Evolutionary conservation across 306 rosid genomes (phyloP).

Genomic region (Begonia loranthoides): DNA sequence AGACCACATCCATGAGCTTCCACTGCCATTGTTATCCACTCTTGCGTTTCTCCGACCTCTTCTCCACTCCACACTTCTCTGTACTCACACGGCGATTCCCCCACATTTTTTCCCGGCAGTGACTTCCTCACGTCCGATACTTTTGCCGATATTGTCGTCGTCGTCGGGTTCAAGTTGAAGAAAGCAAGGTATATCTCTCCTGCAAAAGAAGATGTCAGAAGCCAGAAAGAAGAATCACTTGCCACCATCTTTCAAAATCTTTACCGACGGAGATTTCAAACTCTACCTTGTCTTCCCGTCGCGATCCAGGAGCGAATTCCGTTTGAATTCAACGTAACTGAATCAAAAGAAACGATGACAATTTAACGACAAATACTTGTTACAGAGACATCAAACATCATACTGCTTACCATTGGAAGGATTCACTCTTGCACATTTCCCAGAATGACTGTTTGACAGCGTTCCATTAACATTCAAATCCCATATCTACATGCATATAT

Average conservation of each 20-base stretch:
- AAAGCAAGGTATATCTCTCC: too few species aligned
- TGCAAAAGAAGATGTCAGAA: conserved; percentile 1
- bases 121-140: too few species aligned
- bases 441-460: conserved; percentile 54
- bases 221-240: neutral
- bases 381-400: too few species aligned
- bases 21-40: conserved; percentile 29
- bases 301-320: conserved; percentile 86
- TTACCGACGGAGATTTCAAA: too few species aligned
- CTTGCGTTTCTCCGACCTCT: conserved; percentile 14
- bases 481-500: conserved; percentile 45
- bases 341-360: neutral
- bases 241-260: too few species aligned
- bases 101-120: too few species aligned
- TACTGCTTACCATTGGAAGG: conserved; percentile 28
- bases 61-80: conserved; percentile 65
- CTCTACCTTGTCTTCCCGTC: conserved; percentile 49
- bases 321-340: conserved; percentile 27
- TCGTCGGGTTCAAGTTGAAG: too few species aligned
- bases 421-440: conserved; percentile 59
- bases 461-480: conserved; percentile 56
- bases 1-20: conserved; percentile 49
- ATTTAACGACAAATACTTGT: neutral
- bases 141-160: too few species aligned
- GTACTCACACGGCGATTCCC: conserved; percentile 18